Evolutionary conservation across 495 filamentous ascomycete species (phyloP).

Genomic region (Tuber microsphaerosporum): DNA sequence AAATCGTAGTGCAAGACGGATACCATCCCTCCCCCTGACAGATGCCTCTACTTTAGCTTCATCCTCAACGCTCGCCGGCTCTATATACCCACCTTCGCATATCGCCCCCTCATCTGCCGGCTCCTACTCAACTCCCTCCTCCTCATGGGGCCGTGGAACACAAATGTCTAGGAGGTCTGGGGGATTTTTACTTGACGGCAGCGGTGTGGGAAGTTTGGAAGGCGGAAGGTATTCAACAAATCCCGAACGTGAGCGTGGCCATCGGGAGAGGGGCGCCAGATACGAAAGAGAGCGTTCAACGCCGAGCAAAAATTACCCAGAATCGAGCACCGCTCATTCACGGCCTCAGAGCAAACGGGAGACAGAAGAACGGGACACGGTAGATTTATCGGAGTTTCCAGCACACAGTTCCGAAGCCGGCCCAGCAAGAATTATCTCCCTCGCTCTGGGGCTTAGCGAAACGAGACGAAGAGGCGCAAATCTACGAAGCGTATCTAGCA

Average conservation of each 20-base stretch:
- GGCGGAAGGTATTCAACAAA: slow-evolving; percentile 5
- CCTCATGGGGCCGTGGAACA: slow-evolving; percentile 14
- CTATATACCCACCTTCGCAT: slow-evolving; percentile 15
- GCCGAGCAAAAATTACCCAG: background rate
- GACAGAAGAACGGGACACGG: slow-evolving; percentile 14
- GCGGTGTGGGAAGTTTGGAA: slow-evolving; percentile 8
- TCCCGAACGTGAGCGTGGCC: slow-evolving; percentile 6
- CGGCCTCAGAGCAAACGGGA: slow-evolving; percentile 14
- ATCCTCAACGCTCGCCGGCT: slow-evolving; percentile 15
- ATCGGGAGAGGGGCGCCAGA: slow-evolving; percentile 2
- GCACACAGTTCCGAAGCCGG: background rate
- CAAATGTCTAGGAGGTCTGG: slow-evolving; percentile 23
- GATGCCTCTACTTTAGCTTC: slow-evolving; percentile 24
- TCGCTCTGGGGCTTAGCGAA: slow-evolving; percentile 27
- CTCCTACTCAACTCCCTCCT: slow-evolving; percentile 22
- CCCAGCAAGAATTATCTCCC: slow-evolving; percentile 30
- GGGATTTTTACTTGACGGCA: slow-evolving; percentile 36
- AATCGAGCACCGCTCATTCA: slow-evolving; percentile 8
- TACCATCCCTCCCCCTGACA: slow-evolving; percentile 30
- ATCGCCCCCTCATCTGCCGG: slow-evolving; percentile 15
- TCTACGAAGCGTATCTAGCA: slow-evolving; percentile 25
- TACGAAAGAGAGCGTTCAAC: background rate
- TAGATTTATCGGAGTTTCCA: slow-evolving; percentile 5
- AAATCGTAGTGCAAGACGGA: slow-evolving; percentile 23
- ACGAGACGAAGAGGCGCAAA: slow-evolving; percentile 13